phyloP scores from a whole-genome alignment of 192 early-diverging fungal species.

The Dispira simplex region DNA sequence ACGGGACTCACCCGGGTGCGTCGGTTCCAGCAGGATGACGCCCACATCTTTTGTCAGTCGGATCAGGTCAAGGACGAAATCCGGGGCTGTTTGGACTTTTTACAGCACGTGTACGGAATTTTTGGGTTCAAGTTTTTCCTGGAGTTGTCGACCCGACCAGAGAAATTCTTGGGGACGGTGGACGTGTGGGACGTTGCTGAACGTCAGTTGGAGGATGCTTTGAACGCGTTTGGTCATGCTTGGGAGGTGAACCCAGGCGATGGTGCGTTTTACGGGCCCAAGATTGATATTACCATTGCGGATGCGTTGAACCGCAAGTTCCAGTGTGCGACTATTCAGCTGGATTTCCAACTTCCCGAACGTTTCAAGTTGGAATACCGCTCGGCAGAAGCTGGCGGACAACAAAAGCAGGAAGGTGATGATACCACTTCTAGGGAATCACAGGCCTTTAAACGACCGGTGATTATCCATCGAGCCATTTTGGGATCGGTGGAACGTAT shows the following conservation, averaged over 20 bases:
- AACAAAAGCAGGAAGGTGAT: conserved; percentile 6
- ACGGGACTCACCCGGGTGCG: conserved; percentile 91
- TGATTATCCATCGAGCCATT: conserved; percentile 98
- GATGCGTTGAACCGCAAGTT: conserved; percentile 83
- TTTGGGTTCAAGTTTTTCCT: conserved; percentile 91
- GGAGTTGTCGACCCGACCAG: conserved; percentile 90
- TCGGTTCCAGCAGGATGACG: conserved; percentile 99
- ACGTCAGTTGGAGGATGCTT: conserved; percentile 51
- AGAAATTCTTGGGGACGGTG: conserved; percentile 85
- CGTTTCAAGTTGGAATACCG: conserved; percentile 89
- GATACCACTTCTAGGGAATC: conserved; percentile 26
- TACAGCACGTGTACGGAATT: conserved; percentile 78
- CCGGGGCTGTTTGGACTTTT: conserved; percentile 67
- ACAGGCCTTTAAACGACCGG: conserved; percentile 55
- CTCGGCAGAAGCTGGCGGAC: conserved; percentile 42
- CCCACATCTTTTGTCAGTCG: conserved; percentile 90
- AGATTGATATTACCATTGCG: conserved; percentile 93
- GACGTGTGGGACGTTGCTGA: conserved; percentile 89
- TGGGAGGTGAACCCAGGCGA: conserved; percentile 92
- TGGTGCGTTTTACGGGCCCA: conserved; percentile 99
- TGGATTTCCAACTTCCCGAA: conserved; percentile 95
- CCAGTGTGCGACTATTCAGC: conserved; percentile 96
- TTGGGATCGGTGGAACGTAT: conserved; percentile 93
- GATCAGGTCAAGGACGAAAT: conserved; percentile 84
- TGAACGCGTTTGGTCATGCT: conserved; percentile 58